phyloP scores from a whole-genome alignment of 108 stramenopile species.

The Ochromonas danica region DNA sequence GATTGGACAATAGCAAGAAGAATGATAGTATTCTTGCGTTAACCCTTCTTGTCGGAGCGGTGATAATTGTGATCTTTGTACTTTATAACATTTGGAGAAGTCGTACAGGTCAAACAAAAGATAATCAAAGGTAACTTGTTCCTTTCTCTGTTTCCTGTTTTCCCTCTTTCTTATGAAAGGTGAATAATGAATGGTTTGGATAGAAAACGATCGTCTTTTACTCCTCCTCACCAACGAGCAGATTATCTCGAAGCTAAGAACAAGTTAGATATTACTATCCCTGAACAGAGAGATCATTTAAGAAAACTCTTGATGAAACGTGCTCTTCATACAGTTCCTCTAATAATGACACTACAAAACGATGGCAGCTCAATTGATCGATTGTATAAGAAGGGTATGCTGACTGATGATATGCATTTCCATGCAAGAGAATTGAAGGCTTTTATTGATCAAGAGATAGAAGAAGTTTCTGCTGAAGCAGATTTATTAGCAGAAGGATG shows the following conservation, averaged over 20 bases:
- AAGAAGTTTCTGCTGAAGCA: slow-evolving; percentile 12
- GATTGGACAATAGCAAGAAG: too few species aligned
- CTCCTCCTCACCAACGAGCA: slow-evolving; percentile 11
- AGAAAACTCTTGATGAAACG: slow-evolving; percentile 22
- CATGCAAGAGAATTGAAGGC: slow-evolving; percentile 27
- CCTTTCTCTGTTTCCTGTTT: too few species aligned
- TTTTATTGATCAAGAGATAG: slow-evolving; percentile 23
- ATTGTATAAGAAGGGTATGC: slow-evolving; percentile 34
- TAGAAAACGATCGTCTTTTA: too few species aligned
- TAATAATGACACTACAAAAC: slow-evolving; percentile 26
- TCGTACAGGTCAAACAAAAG: too few species aligned
- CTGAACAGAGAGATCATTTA: neutral
- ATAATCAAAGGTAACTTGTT: too few species aligned
- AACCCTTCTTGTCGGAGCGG: too few species aligned
- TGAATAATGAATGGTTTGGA: too few species aligned
- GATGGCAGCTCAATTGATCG: slow-evolving; percentile 9
- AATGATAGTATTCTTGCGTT: too few species aligned
- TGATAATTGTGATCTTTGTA: too few species aligned
- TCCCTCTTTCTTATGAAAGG: too few species aligned
- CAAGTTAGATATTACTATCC: neutral
- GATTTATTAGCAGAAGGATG: slow-evolving; percentile 23
- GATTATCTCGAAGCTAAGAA: slow-evolving; percentile 25
- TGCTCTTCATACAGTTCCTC: slow-evolving; percentile 11
- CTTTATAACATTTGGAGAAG: too few species aligned
- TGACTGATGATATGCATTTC: slow-evolving; percentile 36